Conservation (phyloP, 768 basidiomycete genomes). For the Boletus rubescentipes region DNA sequence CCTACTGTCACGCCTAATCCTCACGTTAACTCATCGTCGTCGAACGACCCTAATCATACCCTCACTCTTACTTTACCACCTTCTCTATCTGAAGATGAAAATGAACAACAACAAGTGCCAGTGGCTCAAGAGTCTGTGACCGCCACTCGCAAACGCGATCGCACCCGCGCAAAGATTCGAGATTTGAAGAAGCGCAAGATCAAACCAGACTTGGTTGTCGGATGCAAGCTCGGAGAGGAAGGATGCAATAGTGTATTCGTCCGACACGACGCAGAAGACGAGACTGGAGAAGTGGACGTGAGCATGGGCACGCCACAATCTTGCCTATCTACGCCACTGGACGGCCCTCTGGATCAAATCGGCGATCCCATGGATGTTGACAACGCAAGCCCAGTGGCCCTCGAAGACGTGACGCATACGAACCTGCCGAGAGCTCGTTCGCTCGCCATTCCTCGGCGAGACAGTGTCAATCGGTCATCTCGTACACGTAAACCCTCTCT, state of each 20-base stretch:
- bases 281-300: conserved; percentile 61
- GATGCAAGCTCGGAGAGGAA: conserved; percentile 28
- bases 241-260: conserved; percentile 48
- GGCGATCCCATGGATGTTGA: conserved; percentile 18
- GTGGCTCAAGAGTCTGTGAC: conserved; percentile 18
- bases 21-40: conserved; percentile 23
- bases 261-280: conserved; percentile 57
- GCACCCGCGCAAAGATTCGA: conserved; percentile 52
- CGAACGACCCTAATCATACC: conserved; percentile 20
- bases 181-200: conserved; percentile 57
- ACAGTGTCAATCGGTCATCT: conserved; percentile 12
- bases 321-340: conserved; percentile 22
- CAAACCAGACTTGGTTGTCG: conserved; percentile 32
- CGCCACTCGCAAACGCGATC: conserved; percentile 34
- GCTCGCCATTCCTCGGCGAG: conserved; percentile 2
- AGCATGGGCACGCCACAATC: conserved; percentile 33
- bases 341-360: conserved; percentile 6
- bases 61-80: conserved; percentile 21
- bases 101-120: conserved; percentile 12
- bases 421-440: conserved; percentile 5
- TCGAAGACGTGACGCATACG: neutral
- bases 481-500: conserved; percentile 33
- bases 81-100: conserved; percentile 37
- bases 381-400: neutral
- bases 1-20: conserved; percentile 31